These are phyloP conservation scores for Hortaea werneckii DNA, from an alignment of 2,329 filamentous ascomycete species.

Conservation along the genomic window DNA sequence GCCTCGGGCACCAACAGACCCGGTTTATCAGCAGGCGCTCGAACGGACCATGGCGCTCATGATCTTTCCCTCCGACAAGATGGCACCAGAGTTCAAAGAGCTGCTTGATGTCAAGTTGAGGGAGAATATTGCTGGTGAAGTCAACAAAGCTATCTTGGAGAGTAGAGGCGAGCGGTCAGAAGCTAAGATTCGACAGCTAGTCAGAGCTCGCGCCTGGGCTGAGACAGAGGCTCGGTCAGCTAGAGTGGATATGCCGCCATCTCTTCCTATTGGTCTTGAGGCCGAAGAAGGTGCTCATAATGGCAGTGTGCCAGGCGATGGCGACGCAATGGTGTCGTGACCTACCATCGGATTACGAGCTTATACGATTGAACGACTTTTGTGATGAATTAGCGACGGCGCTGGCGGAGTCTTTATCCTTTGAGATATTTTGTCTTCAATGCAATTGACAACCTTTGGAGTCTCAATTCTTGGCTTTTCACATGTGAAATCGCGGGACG, in stretches of 20 bases:
- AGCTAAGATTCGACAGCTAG: constrained; percentile 69
- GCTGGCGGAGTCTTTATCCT: constrained; percentile 1
- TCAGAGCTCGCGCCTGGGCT: constrained; percentile 76
- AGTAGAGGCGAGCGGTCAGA: constrained; percentile 64
- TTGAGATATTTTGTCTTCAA: too few relatives aligned
- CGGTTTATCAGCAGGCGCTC: constrained; percentile 72
- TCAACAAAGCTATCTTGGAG: constrained; percentile 79
- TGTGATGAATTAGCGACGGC: constrained; percentile 5
- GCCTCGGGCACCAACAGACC: constrained; percentile 72
- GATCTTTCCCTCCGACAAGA: constrained; percentile 72
- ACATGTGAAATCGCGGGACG: too few relatives aligned
- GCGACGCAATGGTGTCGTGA: constrained; percentile 25
- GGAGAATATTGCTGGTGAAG: constrained; percentile 70
- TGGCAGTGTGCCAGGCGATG: constrained; percentile 20
- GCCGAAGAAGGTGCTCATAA: constrained; percentile 15
- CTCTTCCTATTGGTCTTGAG: constrained; percentile 34
- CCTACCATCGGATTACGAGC: too few relatives aligned
- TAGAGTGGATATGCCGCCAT: constrained; percentile 30
- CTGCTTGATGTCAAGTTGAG: constrained; percentile 72
- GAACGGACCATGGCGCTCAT: constrained; percentile 89
- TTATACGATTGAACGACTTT: too few relatives aligned
- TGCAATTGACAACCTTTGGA: too few relatives aligned
- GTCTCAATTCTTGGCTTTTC: too few relatives aligned
- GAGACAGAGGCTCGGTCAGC: constrained; percentile 50
- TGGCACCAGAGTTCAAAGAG: constrained; percentile 64